Evolutionary conservation across 768 basidiomycete species (phyloP), one percentile per base, ranked within the genome.

Genomic region (Termitomyces sp.): DNA sequence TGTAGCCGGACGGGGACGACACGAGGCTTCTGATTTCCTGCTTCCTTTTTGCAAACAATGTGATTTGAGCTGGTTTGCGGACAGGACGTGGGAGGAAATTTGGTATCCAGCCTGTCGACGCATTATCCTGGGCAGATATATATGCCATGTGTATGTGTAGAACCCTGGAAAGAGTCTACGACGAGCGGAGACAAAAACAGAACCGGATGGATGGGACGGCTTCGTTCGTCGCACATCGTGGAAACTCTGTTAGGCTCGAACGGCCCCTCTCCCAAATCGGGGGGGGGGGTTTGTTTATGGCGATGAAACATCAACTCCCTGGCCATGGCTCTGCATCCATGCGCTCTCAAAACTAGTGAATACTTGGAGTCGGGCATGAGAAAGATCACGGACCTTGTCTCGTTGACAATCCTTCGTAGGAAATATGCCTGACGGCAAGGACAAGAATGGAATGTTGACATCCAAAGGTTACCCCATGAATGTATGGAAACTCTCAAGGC

Each of bases 101-200:
- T 43, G 28, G 56, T 43, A 51, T 56, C 58, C 55, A 42, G 24
- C 28, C 28, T 22, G 54, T 55, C 30, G 48, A 57, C 2, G 37
- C 32, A 37, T n/a, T 10, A 38, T 43, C 15, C n/a, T 15, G 37
- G 26, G 35, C 32, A 19, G 28, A n/a, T n/a, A n/a, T n/a, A n/a
- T n/a, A n/a, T n/a, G n/a, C n/a, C n/a, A n/a, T n/a, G n/a, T n/a
- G n/a, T n/a, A n/a, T n/a, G n/a, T n/a, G n/a, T n/a, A n/a, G n/a
- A n/a, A n/a, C n/a, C n/a, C n/a, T n/a, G n/a, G n/a, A n/a, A n/a
- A n/a, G n/a, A n/a, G n/a, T n/a, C n/a, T n/a, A n/a, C n/a, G n/a
- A n/a, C n/a, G n/a, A n/a, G n/a, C n/a, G n/a, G n/a, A n/a, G n/a
- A n/a, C n/a, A n/a, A n/a, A n/a, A n/a, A n/a, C n/a, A n/a, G n/a